Evolutionary conservation across 1,139 yeast genomes (phyloP).

Genomic region (Saccharomycopsis hybrid): DNA sequence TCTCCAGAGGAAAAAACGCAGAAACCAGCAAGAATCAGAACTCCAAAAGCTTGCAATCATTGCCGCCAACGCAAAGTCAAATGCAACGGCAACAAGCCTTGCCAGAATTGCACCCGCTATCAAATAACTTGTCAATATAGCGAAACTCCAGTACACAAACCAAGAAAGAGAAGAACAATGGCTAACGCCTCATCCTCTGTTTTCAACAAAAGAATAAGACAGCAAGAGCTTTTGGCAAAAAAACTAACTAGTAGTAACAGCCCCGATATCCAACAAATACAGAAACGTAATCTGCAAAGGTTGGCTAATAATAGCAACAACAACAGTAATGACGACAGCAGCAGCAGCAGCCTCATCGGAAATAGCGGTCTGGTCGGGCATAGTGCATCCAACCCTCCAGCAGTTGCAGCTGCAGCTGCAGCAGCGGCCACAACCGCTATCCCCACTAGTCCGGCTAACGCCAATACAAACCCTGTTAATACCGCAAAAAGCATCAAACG

Average conservation of each 20-base stretch:
- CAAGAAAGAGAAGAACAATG: constrained; percentile 5
- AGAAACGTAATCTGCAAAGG: neutral
- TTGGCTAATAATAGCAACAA: neutral
- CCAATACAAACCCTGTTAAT: neutral
- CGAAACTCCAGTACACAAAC: constrained; percentile 3
- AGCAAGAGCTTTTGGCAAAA: neutral
- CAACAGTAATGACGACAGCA: neutral
- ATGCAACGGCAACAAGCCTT: constrained; percentile 17
- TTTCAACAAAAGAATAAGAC: neutral
- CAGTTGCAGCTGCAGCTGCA: too few species aligned
- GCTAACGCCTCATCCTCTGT: too few species aligned
- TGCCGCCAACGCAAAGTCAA: constrained; percentile 21
- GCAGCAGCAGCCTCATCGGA: too few species aligned
- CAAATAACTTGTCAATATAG: constrained; percentile 12
- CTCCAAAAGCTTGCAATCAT: constrained; percentile 20
- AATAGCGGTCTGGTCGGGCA: too few species aligned
- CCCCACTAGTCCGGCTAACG: neutral
- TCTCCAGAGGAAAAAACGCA: neutral
- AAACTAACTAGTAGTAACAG: neutral
- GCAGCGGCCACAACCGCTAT: neutral
- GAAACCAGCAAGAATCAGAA: constrained; percentile 4
- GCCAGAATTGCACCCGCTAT: constrained; percentile 16
- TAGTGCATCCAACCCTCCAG: too few species aligned
- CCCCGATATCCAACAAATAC: too few species aligned
- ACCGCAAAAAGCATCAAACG: neutral